Evolutionary conservation across 495 filamentous ascomycete species (phyloP).

Genomic region (Penicillium diatomitis): DNA sequence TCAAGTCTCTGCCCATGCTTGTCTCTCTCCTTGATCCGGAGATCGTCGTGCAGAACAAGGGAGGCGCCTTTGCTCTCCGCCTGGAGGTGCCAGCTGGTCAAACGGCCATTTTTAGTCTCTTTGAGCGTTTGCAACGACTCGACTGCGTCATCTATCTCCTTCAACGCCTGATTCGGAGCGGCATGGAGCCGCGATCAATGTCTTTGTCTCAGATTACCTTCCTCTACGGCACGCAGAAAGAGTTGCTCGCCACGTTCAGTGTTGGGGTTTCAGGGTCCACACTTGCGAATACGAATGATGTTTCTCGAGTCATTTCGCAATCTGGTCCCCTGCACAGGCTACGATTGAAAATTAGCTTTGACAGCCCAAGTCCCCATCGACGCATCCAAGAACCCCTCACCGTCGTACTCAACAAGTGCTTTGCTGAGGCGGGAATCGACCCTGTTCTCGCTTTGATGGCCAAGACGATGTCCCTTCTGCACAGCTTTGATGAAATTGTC

Average conservation of each 20-base stretch:
- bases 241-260: conserved; percentile 22
- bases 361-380: conserved; percentile 63
- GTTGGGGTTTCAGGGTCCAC: conserved; percentile 18
- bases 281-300: conserved; percentile 12
- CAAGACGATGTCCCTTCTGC: conserved; percentile 60
- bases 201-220: conserved; percentile 32
- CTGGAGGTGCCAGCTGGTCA: conserved; percentile 29
- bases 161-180: conserved; percentile 27
- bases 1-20: conserved; percentile 18
- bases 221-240: conserved; percentile 23
- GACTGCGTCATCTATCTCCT: conserved; percentile 34
- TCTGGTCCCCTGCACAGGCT: conserved; percentile 22
- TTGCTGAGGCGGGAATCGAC: conserved; percentile 42
- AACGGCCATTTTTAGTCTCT: conserved; percentile 23
- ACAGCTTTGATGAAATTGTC: conserved; percentile 45
- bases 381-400: conserved; percentile 58
- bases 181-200: conserved; percentile 23
- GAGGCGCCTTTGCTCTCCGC: conserved; percentile 32
- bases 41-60: conserved; percentile 25
- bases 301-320: conserved; percentile 14
- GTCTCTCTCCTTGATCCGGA: conserved; percentile 23
- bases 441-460: conserved; percentile 44
- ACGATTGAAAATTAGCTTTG: conserved; percentile 37
- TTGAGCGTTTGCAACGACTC: conserved; percentile 33
- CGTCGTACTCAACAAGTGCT: conserved; percentile 46